phyloP scores from a whole-genome alignment of 2,329 filamentous ascomycete species.

The Phialocephala sp. region DNA sequence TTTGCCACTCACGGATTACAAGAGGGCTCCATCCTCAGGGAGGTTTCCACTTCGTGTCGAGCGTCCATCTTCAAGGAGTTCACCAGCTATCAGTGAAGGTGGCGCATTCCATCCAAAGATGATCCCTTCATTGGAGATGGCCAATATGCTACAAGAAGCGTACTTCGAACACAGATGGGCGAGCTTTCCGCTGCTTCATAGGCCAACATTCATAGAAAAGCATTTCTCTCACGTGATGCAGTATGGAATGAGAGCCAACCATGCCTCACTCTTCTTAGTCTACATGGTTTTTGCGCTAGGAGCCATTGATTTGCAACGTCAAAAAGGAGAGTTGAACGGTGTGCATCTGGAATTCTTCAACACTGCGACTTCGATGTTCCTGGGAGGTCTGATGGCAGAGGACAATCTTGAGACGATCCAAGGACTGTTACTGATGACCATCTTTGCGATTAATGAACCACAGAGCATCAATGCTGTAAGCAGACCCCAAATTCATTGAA shows the following conservation, averaged over 20 bases:
- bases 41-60: constrained; percentile 12
- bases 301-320: constrained; percentile 10
- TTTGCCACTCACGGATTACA: constrained; percentile 13
- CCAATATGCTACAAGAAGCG: constrained; percentile 12
- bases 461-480: constrained; percentile 15
- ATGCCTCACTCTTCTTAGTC: constrained; percentile 9
- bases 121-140: background rate
- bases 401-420: constrained; percentile 13
- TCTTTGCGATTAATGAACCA: constrained; percentile 15
- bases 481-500: background rate
- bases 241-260: constrained; percentile 11
- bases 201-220: constrained; percentile 12
- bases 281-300: constrained; percentile 14
- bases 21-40: constrained; percentile 9
- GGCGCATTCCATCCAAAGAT: background rate
- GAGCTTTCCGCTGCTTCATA: constrained; percentile 13
- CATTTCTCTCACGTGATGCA: constrained; percentile 12
- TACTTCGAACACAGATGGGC: constrained; percentile 12
- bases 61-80: background rate
- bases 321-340: background rate
- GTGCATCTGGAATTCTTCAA: constrained; percentile 13
- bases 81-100: background rate
- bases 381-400: constrained; percentile 1
- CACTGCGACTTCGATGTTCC: constrained; percentile 12
- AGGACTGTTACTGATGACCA: constrained; percentile 15